These are phyloP conservation scores for Lentinula lateritia DNA, from an alignment of 768 basidiomycete genomes.

Conservation along the genomic window DNA sequence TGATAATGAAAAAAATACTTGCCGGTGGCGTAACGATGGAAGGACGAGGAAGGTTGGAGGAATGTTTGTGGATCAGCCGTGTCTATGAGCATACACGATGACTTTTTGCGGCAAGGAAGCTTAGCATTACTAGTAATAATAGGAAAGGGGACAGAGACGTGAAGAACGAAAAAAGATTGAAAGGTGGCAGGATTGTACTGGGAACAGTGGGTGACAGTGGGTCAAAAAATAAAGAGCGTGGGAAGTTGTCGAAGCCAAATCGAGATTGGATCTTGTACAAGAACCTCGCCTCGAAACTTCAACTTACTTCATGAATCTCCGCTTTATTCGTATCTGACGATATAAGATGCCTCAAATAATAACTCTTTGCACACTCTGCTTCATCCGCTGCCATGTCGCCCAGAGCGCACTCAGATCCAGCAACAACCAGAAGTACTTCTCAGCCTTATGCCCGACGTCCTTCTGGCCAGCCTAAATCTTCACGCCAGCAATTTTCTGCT, in stretches of 20 bases:
- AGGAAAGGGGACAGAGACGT: neutral
- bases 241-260: neutral
- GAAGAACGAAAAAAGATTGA: neutral
- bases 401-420: conserved; percentile 29
- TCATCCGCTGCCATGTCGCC: conserved; percentile 51
- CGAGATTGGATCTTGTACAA: neutral
- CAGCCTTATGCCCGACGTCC: conserved; percentile 36
- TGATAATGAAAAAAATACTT: neutral
- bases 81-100: neutral
- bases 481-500: conserved; percentile 84
- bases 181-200: neutral
- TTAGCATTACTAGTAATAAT: neutral
- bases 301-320: conserved; percentile 3
- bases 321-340: conserved; percentile 7
- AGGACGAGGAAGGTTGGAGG: neutral
- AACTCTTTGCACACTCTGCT: conserved; percentile 17
- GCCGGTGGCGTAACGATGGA: neutral
- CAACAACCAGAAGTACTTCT: conserved; percentile 29
- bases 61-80: neutral
- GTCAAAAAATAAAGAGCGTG: neutral
- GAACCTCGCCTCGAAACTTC: neutral
- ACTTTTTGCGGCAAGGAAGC: neutral
- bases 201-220: neutral
- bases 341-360: conserved; percentile 8
- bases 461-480: conserved; percentile 64